These are phyloP conservation scores for Symbiodinium pilosum DNA, from an alignment of 73 alveolate species.

Conservation along the genomic window DNA sequence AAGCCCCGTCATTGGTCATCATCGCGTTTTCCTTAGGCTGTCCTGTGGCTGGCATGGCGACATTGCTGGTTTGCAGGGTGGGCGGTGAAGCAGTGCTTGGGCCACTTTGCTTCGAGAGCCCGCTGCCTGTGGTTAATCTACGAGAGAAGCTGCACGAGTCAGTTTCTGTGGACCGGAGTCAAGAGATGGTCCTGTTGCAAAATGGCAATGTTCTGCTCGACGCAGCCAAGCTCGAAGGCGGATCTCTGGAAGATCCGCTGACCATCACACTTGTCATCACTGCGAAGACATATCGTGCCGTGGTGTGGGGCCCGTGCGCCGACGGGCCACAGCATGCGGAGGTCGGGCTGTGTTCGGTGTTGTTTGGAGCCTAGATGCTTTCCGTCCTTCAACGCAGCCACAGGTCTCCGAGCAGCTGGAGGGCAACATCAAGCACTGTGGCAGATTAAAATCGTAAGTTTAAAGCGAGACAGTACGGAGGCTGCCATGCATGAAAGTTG, in stretches of 20 bases:
- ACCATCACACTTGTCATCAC: not conserved
- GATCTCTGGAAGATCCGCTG: not conserved
- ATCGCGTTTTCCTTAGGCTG: too few species aligned
- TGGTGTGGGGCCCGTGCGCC: not conserved
- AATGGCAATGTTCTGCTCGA: not conserved
- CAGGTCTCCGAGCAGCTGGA: not conserved
- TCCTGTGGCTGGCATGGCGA: too few species aligned
- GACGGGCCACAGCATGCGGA: not conserved
- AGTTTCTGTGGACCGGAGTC: not conserved
- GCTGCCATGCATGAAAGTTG: too few species aligned
- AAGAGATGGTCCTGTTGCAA: not conserved
- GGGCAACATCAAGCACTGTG: not conserved
- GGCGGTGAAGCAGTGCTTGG: not conserved
- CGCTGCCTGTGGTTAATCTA: not conserved
- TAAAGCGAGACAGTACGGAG: too few species aligned
- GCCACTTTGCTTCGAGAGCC: not conserved
- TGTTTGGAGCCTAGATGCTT: too few species aligned
- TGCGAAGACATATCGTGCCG: not conserved
- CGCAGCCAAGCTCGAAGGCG: not conserved
- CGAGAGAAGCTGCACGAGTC: not conserved
- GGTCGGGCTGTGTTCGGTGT: too few species aligned
- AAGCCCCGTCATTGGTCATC: too few species aligned
- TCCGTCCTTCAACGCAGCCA: too few species aligned
- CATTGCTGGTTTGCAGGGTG: not conserved
- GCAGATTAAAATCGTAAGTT: too few species aligned